Percentiles rank a stretch among this genome's conserved stretches.
These are phyloP conservation scores for Wallacemonas rigidus DNA, from an alignment of 208 protist genomes.

Conservation along the genomic window DNA sequence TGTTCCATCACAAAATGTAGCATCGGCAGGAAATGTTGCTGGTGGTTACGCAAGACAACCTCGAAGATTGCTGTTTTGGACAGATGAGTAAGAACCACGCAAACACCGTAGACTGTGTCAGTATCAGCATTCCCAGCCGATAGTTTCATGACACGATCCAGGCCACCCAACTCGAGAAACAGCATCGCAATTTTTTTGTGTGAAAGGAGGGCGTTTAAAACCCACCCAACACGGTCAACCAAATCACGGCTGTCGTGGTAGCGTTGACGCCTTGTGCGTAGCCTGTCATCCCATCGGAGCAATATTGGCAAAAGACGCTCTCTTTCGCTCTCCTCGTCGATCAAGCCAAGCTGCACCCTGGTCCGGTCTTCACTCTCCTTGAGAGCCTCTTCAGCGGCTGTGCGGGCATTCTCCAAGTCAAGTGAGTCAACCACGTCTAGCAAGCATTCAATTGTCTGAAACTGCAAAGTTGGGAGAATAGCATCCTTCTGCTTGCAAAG, in stretches of 20 bases:
- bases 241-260: conserved; percentile 57
- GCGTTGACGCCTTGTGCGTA: conserved; percentile 26
- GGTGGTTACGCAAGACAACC: conserved; percentile 68
- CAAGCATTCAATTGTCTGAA: conserved; percentile 72
- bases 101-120: conserved; percentile 64
- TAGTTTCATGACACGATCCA: conserved; percentile 53
- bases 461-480: conserved; percentile 70
- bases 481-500: conserved; percentile 76
- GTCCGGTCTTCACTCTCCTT: conserved; percentile 19
- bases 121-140: conserved; percentile 41
- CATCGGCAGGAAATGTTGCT: conserved; percentile 63
- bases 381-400: conserved; percentile 18
- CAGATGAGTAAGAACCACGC: conserved; percentile 73
- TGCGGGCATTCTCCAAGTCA: conserved; percentile 33
- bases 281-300: conserved; percentile 33
- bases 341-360: conserved; percentile 5
- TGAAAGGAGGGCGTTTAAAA: conserved; percentile 72
- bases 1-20: conserved; percentile 74
- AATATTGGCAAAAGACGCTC: conserved; percentile 17
- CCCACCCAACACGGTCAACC: conserved; percentile 63
- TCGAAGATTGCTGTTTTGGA: conserved; percentile 69
- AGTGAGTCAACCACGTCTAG: conserved; percentile 70
- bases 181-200: conserved; percentile 81
- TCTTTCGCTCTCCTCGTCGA: conserved; percentile 11
- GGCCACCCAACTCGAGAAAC: conserved; percentile 72